Percentiles rank a stretch among this genome's conserved stretches.
Evolutionary conservation across 139 green algal species (phyloP).

Genomic region (Micractinium conductrix): DNA sequence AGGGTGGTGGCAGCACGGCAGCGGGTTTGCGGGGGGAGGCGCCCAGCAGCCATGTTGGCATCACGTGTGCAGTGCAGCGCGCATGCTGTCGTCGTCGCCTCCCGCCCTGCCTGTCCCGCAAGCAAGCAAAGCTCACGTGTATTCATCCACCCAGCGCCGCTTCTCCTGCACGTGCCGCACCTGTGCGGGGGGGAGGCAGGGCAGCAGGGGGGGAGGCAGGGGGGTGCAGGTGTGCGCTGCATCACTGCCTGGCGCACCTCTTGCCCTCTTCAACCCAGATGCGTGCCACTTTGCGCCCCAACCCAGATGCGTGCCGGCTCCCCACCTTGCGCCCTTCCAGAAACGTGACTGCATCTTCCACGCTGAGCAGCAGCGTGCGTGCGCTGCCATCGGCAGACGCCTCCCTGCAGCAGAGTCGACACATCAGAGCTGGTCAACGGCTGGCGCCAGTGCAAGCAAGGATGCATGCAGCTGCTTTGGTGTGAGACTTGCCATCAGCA

Average conservation of each 20-base stretch:
- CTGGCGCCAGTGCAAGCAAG: no score
- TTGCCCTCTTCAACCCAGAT: no score
- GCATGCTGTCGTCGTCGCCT: not conserved
- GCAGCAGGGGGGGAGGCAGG: no score
- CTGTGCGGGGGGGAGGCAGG: slow-evolving; percentile 42
- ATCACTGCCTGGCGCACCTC: no score
- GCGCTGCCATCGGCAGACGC: slow-evolving; percentile 49
- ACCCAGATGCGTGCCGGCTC: no score
- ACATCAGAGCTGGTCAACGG: no score
- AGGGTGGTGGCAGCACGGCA: not conserved
- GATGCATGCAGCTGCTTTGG: no score
- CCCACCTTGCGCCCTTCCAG: slow-evolving; percentile 65
- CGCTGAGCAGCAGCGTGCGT: slow-evolving; percentile 50
- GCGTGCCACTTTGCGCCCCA: no score
- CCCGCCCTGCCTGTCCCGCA: not conserved
- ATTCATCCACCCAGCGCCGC: slow-evolving; percentile 75
- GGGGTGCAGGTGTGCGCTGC: no score
- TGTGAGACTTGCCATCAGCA: no score
- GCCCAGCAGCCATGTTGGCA: not conserved
- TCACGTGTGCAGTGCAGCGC: not conserved
- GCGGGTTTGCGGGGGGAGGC: not conserved
- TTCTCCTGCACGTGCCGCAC: slow-evolving; percentile 58
- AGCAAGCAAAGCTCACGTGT: slow-evolving; percentile 31
- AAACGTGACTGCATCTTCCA: slow-evolving; percentile 60
- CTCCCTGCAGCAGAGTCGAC: no score